These are phyloP conservation scores for Starmerella scarabaei DNA, from an alignment of 805 yeast genomes.

Conservation along the genomic window DNA sequence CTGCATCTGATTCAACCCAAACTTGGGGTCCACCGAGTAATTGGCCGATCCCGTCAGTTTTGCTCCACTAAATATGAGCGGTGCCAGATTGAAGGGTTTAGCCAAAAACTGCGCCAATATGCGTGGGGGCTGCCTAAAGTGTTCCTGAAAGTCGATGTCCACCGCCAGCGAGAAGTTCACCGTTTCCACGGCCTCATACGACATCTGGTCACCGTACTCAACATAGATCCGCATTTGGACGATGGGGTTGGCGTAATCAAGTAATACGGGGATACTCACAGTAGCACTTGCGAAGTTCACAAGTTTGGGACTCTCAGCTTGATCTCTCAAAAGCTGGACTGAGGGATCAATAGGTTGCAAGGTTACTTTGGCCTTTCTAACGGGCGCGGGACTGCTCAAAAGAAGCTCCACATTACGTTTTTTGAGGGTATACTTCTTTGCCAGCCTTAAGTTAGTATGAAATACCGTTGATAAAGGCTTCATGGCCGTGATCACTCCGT, in stretches of 20 bases:
- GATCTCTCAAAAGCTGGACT: conserved; percentile 17
- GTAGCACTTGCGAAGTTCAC: conserved; percentile 8
- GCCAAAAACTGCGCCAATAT: conserved; percentile 58
- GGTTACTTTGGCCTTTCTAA: conserved; percentile 11
- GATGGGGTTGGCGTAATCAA: conserved; percentile 20
- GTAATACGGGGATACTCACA: conserved; percentile 24
- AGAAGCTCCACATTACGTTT: conserved; percentile 17
- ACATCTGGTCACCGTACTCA: conserved; percentile 20
- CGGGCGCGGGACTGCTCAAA: conserved; percentile 3
- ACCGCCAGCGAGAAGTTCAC: conserved; percentile 45
- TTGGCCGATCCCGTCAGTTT: conserved; percentile 29
- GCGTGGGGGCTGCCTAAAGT: conserved; percentile 39
- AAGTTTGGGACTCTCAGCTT: conserved; percentile 11
- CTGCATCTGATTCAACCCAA: conserved; percentile 9
- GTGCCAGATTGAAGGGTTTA: conserved; percentile 44
- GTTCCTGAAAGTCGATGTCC: conserved; percentile 72
- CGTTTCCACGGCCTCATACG: conserved; percentile 21
- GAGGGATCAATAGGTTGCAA: conserved; percentile 13
- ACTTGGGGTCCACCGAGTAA: conserved; percentile 24
- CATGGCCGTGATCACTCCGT: conserved; percentile 12
- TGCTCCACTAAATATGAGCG: conserved; percentile 41
- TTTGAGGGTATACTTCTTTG: conserved; percentile 13
- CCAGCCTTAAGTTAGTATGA: conserved; percentile 18
- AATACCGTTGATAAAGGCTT: conserved; percentile 20
- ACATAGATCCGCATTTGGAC: conserved; percentile 21